Percentiles rank a stretch among this genome's conserved stretches.
Evolutionary conservation across 2,329 filamentous ascomycete genomes (phyloP).

Genomic region (Huntiella savannae): DNA sequence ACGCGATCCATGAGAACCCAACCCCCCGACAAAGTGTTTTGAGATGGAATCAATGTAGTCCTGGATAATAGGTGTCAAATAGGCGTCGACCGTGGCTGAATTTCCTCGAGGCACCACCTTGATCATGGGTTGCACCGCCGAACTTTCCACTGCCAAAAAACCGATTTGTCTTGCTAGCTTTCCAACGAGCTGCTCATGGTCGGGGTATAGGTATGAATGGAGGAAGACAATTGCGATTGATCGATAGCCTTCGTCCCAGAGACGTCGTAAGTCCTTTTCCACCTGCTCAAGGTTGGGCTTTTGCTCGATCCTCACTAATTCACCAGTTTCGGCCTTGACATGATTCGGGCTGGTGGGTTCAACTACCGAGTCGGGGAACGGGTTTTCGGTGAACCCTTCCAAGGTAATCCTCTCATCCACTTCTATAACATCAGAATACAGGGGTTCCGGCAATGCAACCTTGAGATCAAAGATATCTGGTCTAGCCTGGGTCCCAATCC

Average conservation of each 20-base stretch:
- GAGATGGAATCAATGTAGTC: slow-evolving; percentile 23
- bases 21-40: slow-evolving; percentile 48
- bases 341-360: slow-evolving; percentile 57
- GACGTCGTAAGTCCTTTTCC: slow-evolving; percentile 33
- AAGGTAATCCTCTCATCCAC: slow-evolving; percentile 78
- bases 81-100: slow-evolving; percentile 25
- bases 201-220: slow-evolving; percentile 81
- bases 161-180: slow-evolving; percentile 61
- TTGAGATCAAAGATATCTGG: slow-evolving; percentile 83
- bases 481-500: slow-evolving; percentile 78
- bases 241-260: slow-evolving; percentile 47
- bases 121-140: slow-evolving; percentile 23
- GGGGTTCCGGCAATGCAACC: slow-evolving; percentile 68
- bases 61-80: slow-evolving; percentile 24
- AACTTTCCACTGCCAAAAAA: slow-evolving; percentile 16
- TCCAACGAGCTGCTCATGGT: slow-evolving; percentile 65
- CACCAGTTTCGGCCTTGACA: slow-evolving; percentile 46
- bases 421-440: slow-evolving; percentile 76
- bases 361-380: slow-evolving; percentile 36
- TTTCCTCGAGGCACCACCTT: slow-evolving; percentile 26
- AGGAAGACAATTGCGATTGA: slow-evolving; percentile 82
- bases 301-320: slow-evolving; percentile 47
- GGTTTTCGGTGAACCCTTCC: slow-evolving; percentile 84
- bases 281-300: slow-evolving; percentile 36
- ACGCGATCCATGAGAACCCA: slow-evolving; percentile 65